phyloP scores from a whole-genome alignment of 106 monocot genomes.

The Chionographis japonica region DNA sequence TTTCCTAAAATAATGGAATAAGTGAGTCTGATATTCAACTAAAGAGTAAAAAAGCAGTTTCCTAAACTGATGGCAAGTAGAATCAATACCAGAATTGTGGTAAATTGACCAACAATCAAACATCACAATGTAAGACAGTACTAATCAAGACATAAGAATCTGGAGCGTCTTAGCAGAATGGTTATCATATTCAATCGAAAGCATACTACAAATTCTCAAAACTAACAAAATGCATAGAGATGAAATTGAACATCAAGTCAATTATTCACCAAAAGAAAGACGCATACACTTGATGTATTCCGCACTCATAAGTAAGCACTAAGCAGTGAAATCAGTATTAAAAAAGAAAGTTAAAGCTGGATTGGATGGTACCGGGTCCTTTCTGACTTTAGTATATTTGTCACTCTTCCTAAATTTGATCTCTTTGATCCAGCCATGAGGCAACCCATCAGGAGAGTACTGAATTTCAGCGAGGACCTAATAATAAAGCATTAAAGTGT shows the following conservation, averaged over 20 bases:
- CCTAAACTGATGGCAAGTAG: no score
- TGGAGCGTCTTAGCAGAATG: no score
- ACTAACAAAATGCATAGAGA: no score
- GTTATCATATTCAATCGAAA: no score
- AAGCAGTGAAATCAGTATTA: neutral
- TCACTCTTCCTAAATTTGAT: slow-evolving; percentile 15
- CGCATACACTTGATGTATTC: neutral
- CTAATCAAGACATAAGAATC: no score
- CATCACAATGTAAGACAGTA: no score
- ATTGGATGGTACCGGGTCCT: slow-evolving; percentile 28
- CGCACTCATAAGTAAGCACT: neutral
- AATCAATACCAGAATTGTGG: no score
- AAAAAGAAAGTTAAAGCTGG: slow-evolving; percentile 1
- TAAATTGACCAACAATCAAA: no score
- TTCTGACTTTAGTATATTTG: neutral
- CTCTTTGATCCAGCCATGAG: slow-evolving; percentile 29
- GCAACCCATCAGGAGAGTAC: slow-evolving; percentile 24
- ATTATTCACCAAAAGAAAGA: neutral
- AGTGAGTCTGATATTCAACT: no score
- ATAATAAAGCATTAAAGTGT: neutral
- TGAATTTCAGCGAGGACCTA: slow-evolving; percentile 21
- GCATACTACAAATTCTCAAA: no score
- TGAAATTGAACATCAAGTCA: neutral
- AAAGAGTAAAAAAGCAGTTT: no score
- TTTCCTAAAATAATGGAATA: no score